A percentile compares a stretch with the other conserved stretches of the same genome.
phyloP scores from a whole-genome alignment of 495 filamentous ascomycete genomes.

The Annulohypoxylon stygium region DNA sequence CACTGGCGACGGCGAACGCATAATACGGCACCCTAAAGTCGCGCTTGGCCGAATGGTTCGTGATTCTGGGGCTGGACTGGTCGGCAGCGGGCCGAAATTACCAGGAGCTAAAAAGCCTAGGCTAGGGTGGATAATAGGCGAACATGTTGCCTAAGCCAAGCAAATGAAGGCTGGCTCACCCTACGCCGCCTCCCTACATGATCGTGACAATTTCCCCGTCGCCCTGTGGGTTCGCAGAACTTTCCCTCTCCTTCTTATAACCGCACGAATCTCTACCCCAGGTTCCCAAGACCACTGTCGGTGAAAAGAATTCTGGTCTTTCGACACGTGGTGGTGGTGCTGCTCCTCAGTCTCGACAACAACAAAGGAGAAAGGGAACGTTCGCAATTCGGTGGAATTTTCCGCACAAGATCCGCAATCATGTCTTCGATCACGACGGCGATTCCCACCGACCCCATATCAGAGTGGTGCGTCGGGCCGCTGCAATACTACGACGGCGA shows the following conservation, averaged over 20 bases:
- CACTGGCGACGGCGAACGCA: neutral
- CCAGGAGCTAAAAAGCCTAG: slow-evolving; percentile 18
- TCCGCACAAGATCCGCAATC: neutral
- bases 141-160: slow-evolving; percentile 30
- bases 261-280: neutral
- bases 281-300: neutral
- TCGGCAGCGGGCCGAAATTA: slow-evolving; percentile 30
- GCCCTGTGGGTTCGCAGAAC: neutral
- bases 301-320: neutral
- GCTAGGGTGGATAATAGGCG: slow-evolving; percentile 20
- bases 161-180: neutral
- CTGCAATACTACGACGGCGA: slow-evolving; percentile 2
- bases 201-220: slow-evolving; percentile 6
- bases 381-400: neutral
- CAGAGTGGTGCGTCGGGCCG: slow-evolving; percentile 20
- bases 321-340: neutral
- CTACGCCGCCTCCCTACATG: slow-evolving; percentile 20
- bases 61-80: neutral
- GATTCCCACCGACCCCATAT: slow-evolving; percentile 32
- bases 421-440: slow-evolving; percentile 37
- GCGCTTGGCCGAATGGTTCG: neutral
- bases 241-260: slow-evolving; percentile 2
- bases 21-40: neutral
- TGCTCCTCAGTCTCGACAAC: neutral
- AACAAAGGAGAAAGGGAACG: neutral